Evolutionary conservation across 495 filamentous ascomycete species (phyloP), one percentile per base, ranked within the genome.

Genomic region (Cairneyella variabilis): DNA sequence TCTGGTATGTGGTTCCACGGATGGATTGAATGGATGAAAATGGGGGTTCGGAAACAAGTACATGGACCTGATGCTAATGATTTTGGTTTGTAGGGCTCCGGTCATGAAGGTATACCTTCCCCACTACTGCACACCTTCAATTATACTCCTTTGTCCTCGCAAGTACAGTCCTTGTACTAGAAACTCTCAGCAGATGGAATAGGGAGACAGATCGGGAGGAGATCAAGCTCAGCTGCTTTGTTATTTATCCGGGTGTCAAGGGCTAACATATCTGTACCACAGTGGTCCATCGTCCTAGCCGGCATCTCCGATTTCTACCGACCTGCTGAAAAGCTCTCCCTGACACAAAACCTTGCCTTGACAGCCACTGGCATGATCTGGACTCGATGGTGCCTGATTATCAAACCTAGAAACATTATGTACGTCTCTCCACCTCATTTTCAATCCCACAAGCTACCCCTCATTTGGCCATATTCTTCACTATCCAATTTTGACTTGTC

Each of bases 311-410:
- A 98, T 74, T 89, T 98, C 70, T 77, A 82, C 52, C 90, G 93
- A 53, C 93, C 93, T n/a, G 88, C 89, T 40, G 88, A 91, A 66
- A 86, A 85, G 66, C 89, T 98, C 55, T 96, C 91, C 27, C 74
- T 96, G 16, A 90, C 87, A 14, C 91, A 96, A 72, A 98, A 97
- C 73, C 70, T 70, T 40, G 93, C 93, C 22, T 80, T 98, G 36
- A 90, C 83, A 56, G 78, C 80, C 48, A 98, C 93, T n/a, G 93
- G 93, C 48, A 69, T 82, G 37, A 98, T 98, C 76, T 98, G 93
- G 93, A 98, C 93, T 23, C 82, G 93, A 28, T 98, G 93, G 93
- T 98, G 93, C 76, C 77, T 96, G 69, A 86, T 98, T 66, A 98
- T 98, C 73, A 91, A 84, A 68, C 93, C 93, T 53, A 80, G 80